These are phyloP conservation scores for Forsythia suspensa DNA, from an alignment of 257 asterid genomes.

Conservation along the genomic window DNA sequence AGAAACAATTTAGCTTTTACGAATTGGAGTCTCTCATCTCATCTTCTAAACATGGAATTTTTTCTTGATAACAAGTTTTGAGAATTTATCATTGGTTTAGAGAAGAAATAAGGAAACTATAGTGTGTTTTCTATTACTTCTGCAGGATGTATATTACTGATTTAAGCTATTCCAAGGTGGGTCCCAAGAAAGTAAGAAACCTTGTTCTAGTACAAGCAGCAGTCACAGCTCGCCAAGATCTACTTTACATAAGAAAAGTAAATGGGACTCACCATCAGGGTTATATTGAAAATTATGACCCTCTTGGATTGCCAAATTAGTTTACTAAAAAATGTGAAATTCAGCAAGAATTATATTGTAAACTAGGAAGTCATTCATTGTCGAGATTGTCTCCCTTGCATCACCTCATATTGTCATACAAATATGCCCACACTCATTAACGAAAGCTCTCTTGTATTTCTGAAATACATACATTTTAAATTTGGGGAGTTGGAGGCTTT, in stretches of 20 bases:
- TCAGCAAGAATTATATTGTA: not conserved
- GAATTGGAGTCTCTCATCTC: not conserved
- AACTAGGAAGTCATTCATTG: not conserved
- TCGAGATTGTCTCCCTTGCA: not conserved
- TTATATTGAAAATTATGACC: not conserved
- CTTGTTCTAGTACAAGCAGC: not conserved
- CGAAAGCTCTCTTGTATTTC: not conserved
- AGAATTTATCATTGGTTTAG: not conserved
- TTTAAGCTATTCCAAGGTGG: not conserved
- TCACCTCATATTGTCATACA: not conserved
- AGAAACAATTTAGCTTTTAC: not conserved
- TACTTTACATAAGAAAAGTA: not conserved
- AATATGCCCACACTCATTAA: not conserved
- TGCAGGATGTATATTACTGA: not conserved
- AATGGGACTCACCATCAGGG: not conserved
- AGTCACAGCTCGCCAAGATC: not conserved
- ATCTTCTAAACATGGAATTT: not conserved
- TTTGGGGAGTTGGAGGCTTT: constrained; percentile 3
- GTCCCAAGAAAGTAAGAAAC: not conserved
- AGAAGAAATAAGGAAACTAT: not conserved
- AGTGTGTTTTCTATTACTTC: not conserved
- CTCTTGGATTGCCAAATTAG: not conserved
- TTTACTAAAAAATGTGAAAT: not conserved
- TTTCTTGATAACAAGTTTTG: not conserved
- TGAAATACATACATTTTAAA: not conserved